Evolutionary conservation across 306 rosid genomes (phyloP).

Genomic region (Gleditsia sinensis): DNA sequence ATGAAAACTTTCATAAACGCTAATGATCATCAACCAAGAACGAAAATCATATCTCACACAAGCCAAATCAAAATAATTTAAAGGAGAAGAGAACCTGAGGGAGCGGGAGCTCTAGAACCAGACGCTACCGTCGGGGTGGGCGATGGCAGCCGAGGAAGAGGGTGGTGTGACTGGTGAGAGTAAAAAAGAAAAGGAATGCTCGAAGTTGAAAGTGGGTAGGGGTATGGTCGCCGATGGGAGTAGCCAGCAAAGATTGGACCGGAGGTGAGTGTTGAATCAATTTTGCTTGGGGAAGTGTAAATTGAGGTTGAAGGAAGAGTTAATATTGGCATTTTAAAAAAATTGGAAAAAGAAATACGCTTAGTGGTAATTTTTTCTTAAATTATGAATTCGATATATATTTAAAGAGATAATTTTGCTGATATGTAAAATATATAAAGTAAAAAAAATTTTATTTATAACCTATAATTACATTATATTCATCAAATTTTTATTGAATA

Average conservation of each 20-base stretch:
- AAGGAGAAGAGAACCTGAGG: neutral
- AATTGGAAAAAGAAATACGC: too few species aligned
- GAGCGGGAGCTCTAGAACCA: neutral
- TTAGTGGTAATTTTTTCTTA: too few species aligned
- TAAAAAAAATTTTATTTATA: too few species aligned
- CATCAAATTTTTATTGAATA: too few species aligned
- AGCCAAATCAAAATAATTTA: neutral
- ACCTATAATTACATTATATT: too few species aligned
- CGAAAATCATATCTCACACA: neutral
- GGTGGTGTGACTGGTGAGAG: neutral
- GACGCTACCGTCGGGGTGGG: neutral
- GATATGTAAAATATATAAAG: too few species aligned
- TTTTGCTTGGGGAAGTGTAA: too few species aligned
- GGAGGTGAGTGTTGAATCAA: neutral
- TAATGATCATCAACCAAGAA: too few species aligned
- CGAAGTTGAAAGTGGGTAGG: neutral
- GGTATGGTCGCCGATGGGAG: neutral
- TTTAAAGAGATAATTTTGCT: too few species aligned
- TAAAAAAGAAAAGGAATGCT: neutral
- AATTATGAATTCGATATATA: too few species aligned
- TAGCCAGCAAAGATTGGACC: neutral
- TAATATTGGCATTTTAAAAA: too few species aligned
- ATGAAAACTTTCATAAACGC: neutral
- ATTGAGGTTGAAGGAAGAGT: too few species aligned
- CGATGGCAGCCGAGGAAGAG: neutral